A percentile compares a stretch with the other conserved stretches of the same genome.
phyloP scores from a whole-genome alignment of 495 filamentous ascomycete genomes.

The Cenococcum geophilum region DNA sequence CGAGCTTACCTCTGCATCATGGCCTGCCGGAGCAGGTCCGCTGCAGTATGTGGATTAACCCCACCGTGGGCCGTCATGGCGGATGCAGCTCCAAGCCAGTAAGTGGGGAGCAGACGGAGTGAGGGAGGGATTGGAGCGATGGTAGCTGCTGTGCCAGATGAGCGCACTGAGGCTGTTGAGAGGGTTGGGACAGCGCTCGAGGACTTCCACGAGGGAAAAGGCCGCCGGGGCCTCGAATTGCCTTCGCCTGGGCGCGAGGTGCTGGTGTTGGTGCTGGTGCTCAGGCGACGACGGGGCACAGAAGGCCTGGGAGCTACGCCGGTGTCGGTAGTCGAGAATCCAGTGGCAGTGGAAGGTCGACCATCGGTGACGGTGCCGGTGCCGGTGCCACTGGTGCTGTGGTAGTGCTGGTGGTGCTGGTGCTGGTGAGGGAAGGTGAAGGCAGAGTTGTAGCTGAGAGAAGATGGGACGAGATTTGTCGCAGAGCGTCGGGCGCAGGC shows the following conservation, averaged over 20 bases:
- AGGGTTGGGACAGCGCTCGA: slow-evolving; percentile 25
- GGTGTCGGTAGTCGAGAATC: neutral
- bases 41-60: slow-evolving; percentile 46
- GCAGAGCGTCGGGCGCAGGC: too few relatives aligned
- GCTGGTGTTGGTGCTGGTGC: neutral
- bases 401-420: neutral
- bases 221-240: slow-evolving; percentile 5
- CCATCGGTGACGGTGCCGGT: neutral
- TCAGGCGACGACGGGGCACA: neutral
- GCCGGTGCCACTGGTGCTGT: neutral
- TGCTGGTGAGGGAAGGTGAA: neutral
- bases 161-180: slow-evolving; percentile 7
- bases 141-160: slow-evolving; percentile 2
- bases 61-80: slow-evolving; percentile 16
- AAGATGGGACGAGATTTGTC: neutral
- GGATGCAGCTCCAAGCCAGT: slow-evolving; percentile 17
- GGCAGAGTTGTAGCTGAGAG: neutral
- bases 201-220: slow-evolving; percentile 16
- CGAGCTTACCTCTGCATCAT: slow-evolving; percentile 45
- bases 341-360: neutral
- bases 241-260: neutral
- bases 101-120: slow-evolving; percentile 15
- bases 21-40: slow-evolving; percentile 50
- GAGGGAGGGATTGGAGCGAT: neutral
- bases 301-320: neutral